These are phyloP conservation scores for Heritiera fomes DNA, from an alignment of 345 rosid species.

Conservation along the genomic window DNA sequence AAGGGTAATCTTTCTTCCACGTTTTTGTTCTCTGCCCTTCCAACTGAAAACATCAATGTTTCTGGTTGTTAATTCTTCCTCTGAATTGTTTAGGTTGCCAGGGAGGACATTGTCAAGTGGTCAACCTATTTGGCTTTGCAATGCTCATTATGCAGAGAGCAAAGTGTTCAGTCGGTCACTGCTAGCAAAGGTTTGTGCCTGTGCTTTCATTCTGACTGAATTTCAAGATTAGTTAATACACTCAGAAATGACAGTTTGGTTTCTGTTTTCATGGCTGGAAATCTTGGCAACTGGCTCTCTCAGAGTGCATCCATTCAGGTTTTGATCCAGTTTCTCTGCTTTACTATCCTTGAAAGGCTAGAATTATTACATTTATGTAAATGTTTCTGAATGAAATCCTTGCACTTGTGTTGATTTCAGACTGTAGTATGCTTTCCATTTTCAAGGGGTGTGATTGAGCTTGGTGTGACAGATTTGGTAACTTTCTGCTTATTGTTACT, in stretches of 20 bases:
- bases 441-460: slow-evolving; percentile 77
- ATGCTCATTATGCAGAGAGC: slow-evolving; percentile 84
- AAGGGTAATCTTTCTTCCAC: slow-evolving; percentile 57
- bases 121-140: slow-evolving; percentile 72
- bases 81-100: slow-evolving; percentile 58
- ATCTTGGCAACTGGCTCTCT: slow-evolving; percentile 22
- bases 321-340: slow-evolving; percentile 1
- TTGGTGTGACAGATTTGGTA: slow-evolving; percentile 88
- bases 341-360: neutral
- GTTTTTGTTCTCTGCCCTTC: neutral
- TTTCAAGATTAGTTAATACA: neutral
- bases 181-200: slow-evolving; percentile 72
- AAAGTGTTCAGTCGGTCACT: slow-evolving; percentile 88
- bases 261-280: slow-evolving; percentile 20
- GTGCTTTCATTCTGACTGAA: neutral
- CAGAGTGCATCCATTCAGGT: slow-evolving; percentile 95
- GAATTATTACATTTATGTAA: neutral
- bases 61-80: neutral
- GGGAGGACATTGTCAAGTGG: slow-evolving; percentile 69
- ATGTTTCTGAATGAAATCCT: slow-evolving; percentile 9
- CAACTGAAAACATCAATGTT: neutral
- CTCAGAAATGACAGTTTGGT: slow-evolving; percentile 5
- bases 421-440: slow-evolving; percentile 84
- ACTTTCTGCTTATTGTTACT: slow-evolving; percentile 7
- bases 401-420: slow-evolving; percentile 38